phyloP scores from a whole-genome alignment of 2,329 filamentous ascomycete species.

The Penicillium sp. region DNA sequence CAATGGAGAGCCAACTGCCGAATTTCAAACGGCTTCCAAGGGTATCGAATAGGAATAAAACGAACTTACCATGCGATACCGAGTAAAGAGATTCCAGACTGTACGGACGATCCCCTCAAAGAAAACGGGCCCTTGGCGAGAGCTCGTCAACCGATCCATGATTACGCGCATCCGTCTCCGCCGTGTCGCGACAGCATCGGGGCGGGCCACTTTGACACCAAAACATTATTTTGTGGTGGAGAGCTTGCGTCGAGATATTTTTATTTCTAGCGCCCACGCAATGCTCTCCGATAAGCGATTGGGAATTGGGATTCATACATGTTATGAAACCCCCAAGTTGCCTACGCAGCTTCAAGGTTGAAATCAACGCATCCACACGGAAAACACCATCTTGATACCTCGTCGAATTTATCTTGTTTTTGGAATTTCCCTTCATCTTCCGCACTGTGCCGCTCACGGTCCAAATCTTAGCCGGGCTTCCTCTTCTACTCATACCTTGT shows the following conservation, averaged over 20 bases:
- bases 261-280: conserved; percentile 16
- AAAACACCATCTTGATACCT: neutral
- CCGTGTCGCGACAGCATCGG: conserved; percentile 26
- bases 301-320: neutral
- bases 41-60: neutral
- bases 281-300: conserved; percentile 12
- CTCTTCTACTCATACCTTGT: neutral
- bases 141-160: conserved; percentile 22
- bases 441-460: neutral
- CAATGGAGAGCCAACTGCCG: neutral
- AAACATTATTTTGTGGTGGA: neutral
- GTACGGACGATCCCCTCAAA: neutral
- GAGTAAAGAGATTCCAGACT: no score
- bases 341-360: neutral
- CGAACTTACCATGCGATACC: neutral
- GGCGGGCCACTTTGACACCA: conserved; percentile 5
- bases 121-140: neutral
- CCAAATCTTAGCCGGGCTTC: neutral
- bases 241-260: neutral
- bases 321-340: neutral
- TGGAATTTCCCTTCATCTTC: neutral
- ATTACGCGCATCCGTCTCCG: conserved; percentile 36
- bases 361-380: neutral
- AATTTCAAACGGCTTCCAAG: no score
- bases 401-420: neutral